Conservation (phyloP, 768 basidiomycete species). For the Tulasnella sp. region DNA sequence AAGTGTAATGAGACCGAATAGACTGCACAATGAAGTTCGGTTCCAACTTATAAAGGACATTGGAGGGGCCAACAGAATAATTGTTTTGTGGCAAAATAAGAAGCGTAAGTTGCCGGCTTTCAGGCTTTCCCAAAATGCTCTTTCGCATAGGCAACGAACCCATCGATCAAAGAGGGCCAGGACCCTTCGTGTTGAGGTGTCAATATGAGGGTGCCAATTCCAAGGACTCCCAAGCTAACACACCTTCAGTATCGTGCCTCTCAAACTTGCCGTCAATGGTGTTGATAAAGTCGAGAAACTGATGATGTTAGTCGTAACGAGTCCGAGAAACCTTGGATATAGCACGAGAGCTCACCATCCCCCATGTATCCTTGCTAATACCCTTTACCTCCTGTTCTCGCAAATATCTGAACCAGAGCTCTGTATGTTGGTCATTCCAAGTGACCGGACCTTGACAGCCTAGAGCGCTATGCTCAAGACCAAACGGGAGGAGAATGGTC, state of each 20-base stretch:
- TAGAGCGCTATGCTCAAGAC: slow-evolving; percentile 63
- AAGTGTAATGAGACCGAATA: too few species aligned
- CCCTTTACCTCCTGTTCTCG: slow-evolving; percentile 62
- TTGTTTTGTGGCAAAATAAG: too few species aligned
- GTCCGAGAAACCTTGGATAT: background rate
- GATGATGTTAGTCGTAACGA: background rate
- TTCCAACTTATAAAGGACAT: too few species aligned
- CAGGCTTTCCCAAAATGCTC: slow-evolving; percentile 30
- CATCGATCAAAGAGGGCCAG: slow-evolving; percentile 87
- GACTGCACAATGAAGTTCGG: too few species aligned
- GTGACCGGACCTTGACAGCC: slow-evolving; percentile 46
- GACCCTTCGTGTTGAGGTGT: slow-evolving; percentile 50
- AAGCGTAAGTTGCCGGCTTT: background rate
- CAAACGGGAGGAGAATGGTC: slow-evolving; percentile 70
- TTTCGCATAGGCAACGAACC: slow-evolving; percentile 69
- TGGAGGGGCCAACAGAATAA: too few species aligned
- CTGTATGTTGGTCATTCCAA: slow-evolving; percentile 59
- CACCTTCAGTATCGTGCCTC: slow-evolving; percentile 75
- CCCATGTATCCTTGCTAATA: slow-evolving; percentile 85
- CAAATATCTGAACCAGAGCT: slow-evolving; percentile 81
- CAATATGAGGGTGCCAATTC: slow-evolving; percentile 21
- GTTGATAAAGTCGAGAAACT: slow-evolving; percentile 79
- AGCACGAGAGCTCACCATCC: slow-evolving; percentile 55
- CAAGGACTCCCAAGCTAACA: slow-evolving; percentile 28
- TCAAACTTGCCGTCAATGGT: slow-evolving; percentile 67